Evolutionary conservation across 768 basidiomycete species (phyloP).

Genomic region (Trametes cinnabarina): DNA sequence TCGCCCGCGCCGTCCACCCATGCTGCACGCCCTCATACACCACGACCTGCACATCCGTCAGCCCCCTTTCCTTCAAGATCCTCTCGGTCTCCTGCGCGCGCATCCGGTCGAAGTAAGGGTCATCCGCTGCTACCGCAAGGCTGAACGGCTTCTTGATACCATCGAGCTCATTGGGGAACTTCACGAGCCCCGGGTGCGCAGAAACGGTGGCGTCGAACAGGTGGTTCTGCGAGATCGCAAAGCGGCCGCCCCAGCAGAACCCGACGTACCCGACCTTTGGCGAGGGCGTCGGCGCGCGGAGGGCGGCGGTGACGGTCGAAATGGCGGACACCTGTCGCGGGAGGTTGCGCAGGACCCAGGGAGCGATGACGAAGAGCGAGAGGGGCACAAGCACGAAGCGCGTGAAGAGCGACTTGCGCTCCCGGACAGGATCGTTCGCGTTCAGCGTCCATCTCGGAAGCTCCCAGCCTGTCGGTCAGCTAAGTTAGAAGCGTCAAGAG

Average conservation of each 20-base stretch:
- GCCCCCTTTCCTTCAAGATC: slow-evolving; percentile 10
- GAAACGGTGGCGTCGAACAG: slow-evolving; percentile 22
- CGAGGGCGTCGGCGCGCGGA: background rate
- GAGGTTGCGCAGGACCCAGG: slow-evolving; percentile 23
- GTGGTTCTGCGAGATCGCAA: slow-evolving; percentile 21
- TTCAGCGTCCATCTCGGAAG: slow-evolving; percentile 18
- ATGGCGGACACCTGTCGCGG: slow-evolving; percentile 3
- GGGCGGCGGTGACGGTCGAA: background rate
- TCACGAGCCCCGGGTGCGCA: slow-evolving; percentile 20
- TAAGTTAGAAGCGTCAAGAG: background rate
- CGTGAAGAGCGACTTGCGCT: slow-evolving; percentile 8
- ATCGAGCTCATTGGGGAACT: slow-evolving; percentile 20
- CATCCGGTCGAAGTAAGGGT: slow-evolving; percentile 3
- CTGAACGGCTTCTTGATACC: slow-evolving; percentile 16
- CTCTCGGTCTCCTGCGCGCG: slow-evolving; percentile 18
- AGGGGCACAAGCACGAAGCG: slow-evolving; percentile 12
- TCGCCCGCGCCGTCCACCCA: slow-evolving; percentile 20
- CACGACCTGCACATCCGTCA: slow-evolving; percentile 18
- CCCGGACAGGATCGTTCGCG: slow-evolving; percentile 7
- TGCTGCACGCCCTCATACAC: slow-evolving; percentile 22
- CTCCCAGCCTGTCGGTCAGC: slow-evolving; percentile 10
- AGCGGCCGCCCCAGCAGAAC: slow-evolving; percentile 26
- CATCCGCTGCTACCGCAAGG: slow-evolving; percentile 15
- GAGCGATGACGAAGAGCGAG: slow-evolving; percentile 19
- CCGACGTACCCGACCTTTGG: slow-evolving; percentile 21